These are phyloP conservation scores for Hortiboletus rubellus DNA, from an alignment of 1,284 basidiomycete species.

Conservation along the genomic window DNA sequence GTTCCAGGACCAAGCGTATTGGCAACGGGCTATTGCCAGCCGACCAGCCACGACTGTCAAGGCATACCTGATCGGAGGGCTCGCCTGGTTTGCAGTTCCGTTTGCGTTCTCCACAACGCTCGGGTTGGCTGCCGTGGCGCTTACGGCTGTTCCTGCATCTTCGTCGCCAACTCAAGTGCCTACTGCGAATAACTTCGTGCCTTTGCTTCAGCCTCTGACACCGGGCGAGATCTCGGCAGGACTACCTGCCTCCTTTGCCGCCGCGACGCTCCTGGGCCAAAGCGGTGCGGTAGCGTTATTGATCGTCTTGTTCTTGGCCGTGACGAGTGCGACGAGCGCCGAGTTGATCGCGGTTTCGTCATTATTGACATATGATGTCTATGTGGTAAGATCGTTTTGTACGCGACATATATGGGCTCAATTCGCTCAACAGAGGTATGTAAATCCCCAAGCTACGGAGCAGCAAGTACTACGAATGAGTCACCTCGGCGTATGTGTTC, in stretches of 20 bases:
- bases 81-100: slow-evolving; percentile 87
- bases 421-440: slow-evolving; percentile 46
- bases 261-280: slow-evolving; percentile 76
- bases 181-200: slow-evolving; percentile 49
- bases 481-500: slow-evolving; percentile 51
- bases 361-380: slow-evolving; percentile 81
- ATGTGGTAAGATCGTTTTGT: slow-evolving; percentile 47
- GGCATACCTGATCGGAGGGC: slow-evolving; percentile 87
- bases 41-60: slow-evolving; percentile 82
- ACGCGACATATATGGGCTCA: neutral
- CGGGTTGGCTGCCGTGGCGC: slow-evolving; percentile 79
- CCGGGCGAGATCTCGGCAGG: slow-evolving; percentile 77
- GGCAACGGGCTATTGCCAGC: slow-evolving; percentile 88
- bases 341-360: slow-evolving; percentile 89
- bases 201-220: slow-evolving; percentile 60
- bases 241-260: slow-evolving; percentile 79
- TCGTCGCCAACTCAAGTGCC: slow-evolving; percentile 27
- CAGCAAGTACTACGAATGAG: slow-evolving; percentile 58
- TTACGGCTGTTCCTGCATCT: slow-evolving; percentile 39
- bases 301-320: slow-evolving; percentile 75
- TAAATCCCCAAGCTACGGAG: slow-evolving; percentile 61
- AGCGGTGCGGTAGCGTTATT: slow-evolving; percentile 72
- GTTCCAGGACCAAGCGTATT: slow-evolving; percentile 76
- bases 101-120: slow-evolving; percentile 81
- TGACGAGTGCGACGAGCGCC: slow-evolving; percentile 85